Evolutionary conservation across 257 asterid species (phyloP), one percentile per base, ranked within the genome.

Genomic region (Echites panduratus): DNA sequence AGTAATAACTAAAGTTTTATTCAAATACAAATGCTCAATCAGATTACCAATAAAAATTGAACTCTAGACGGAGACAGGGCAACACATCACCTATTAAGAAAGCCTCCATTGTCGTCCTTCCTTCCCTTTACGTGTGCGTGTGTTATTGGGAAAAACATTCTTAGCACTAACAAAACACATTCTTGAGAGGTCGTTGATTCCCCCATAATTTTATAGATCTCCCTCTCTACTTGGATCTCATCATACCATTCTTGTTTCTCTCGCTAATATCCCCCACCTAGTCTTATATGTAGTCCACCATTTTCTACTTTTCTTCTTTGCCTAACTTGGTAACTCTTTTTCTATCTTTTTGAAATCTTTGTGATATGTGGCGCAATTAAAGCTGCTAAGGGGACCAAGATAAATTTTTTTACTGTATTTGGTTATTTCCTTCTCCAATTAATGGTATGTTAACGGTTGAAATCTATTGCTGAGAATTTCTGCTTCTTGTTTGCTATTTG

Each of bases 221-320:
- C 62, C 49, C 47, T 49, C 32, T 53, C 64, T 22, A 5, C 77
- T 19, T 41, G 27, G 66, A 76, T 76, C 70, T 52, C 75, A 70
- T 64, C 73, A 24, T 24, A 13, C 73, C 32, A 54, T 52, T 71
- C 53, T 7, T 22, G 4, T 54, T 66, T 32, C 40, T 74, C 73
- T 32, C 68, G 4, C 41, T 40, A 38, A 29, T 9, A 29, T 9
- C 40, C 45, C 9, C 29, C 24, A 32, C 40, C 26, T 64, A 22
- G 38, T 57, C 45, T 41, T 41, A 32, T 41, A 41, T n/a, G 22
- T 2, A 7, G 13, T 19, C 69, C 48, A 11, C 26, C 6, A 10
- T 9, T 11, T 27, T 0, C 24, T 27, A 62, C 62, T 29, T 29
- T 50, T 66, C 40, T 35, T 52, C 14, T 69, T 64, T 41, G 40